Evolutionary conservation across 2,329 filamentous ascomycete genomes (phyloP).

Genomic region (Aurifilum marmelostoma): DNA sequence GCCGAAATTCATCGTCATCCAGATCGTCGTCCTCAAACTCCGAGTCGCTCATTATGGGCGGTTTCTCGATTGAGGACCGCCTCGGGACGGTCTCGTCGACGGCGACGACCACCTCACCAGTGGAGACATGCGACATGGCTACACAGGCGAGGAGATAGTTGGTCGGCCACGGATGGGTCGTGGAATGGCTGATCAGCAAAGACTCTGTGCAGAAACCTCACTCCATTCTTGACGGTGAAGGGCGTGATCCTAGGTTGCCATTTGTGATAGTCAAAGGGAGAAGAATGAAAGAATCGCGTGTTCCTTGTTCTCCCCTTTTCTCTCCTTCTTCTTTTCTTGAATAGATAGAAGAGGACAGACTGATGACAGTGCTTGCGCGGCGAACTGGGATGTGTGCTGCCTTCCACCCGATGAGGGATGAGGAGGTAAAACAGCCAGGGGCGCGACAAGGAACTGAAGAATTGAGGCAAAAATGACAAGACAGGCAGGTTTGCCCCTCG

Average conservation of each 20-base stretch:
- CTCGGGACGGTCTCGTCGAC: slow-evolving; percentile 23
- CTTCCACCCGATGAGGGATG: not conserved
- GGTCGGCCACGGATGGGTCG: slow-evolving; percentile 5
- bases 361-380: not conserved
- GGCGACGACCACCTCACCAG: slow-evolving; percentile 29
- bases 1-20: slow-evolving; percentile 28
- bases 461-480: not conserved
- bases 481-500: not conserved
- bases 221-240: slow-evolving; percentile 20
- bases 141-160: not conserved
- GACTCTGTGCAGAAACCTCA: slow-evolving; percentile 8
- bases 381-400: not conserved
- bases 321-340: not conserved
- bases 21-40: slow-evolving; percentile 23
- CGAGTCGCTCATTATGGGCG: slow-evolving; percentile 35
- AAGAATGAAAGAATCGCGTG: not conserved
- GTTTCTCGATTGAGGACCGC: slow-evolving; percentile 42
- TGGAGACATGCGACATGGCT: slow-evolving; percentile 31
- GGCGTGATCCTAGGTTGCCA: slow-evolving; percentile 3
- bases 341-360: not conserved
- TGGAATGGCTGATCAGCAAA: not conserved
- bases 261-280: not conserved
- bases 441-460: slow-evolving; percentile 1
- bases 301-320: no score
- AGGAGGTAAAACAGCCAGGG: not conserved